phyloP scores from a whole-genome alignment of 148 eudicot genomes.

The Fagopyrum homotropicum region DNA sequence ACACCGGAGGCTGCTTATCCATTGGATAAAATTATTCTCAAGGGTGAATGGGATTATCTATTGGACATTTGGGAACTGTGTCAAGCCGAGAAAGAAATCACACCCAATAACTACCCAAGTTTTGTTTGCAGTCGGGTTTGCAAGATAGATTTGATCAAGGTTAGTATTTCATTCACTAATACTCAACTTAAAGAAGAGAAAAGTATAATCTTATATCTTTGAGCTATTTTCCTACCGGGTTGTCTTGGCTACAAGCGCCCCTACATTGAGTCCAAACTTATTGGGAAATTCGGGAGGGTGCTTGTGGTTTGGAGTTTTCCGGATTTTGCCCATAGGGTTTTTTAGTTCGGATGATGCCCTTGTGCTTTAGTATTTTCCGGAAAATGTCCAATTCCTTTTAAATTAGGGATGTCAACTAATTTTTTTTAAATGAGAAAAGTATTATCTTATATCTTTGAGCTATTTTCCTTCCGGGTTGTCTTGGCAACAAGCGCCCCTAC shows the following conservation, averaged over 20 bases:
- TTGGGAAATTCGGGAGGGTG: no score
- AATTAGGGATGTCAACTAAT: no score
- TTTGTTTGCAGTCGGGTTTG: conserved; percentile 65
- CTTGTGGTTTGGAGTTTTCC: no score
- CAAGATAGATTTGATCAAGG: conserved; percentile 48
- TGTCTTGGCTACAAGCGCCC: background rate
- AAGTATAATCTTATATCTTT: background rate
- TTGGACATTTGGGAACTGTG: conserved; percentile 39
- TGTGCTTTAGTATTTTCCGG: no score
- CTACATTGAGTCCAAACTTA: background rate
- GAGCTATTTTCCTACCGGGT: background rate
- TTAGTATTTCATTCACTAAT: conserved; percentile 18
- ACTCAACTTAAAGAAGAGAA: background rate
- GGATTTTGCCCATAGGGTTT: no score
- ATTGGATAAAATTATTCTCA: conserved; percentile 60
- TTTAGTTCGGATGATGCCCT: no score
- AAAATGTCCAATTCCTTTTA: no score
- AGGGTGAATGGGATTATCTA: conserved; percentile 78
- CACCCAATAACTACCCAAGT: conserved; percentile 44
- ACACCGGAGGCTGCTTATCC: conserved; percentile 72
- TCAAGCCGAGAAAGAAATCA: conserved; percentile 38
- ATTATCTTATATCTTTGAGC: no score
- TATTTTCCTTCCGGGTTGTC: no score
- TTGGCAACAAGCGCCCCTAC: no score
- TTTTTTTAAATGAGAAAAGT: no score